phyloP scores from a whole-genome alignment of 1,284 basidiomycete species.

The Fomes fomentarius region DNA sequence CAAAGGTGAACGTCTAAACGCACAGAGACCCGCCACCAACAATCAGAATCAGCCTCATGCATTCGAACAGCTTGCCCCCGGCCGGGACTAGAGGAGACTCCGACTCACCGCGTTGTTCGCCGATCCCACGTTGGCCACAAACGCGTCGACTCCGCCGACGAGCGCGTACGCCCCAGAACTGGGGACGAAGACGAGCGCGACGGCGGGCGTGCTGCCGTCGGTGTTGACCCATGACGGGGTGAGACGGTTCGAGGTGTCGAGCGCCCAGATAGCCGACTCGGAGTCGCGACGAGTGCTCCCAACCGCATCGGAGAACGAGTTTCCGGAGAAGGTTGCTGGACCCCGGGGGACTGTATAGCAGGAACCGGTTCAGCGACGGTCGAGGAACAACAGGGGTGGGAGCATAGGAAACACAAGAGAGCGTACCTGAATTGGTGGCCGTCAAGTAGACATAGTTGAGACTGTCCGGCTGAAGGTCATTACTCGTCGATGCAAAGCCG shows the following conservation, averaged over 20 bases:
- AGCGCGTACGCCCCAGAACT: background rate
- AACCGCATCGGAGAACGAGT: constrained; percentile 23
- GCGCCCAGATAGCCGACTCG: constrained; percentile 29
- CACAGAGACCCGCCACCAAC: no score
- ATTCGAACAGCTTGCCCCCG: no score
- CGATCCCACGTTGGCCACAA: background rate
- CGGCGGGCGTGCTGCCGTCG: constrained; percentile 1
- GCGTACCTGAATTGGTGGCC: constrained; percentile 21
- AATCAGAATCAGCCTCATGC: no score
- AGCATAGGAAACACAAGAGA: no score
- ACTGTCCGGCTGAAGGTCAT: constrained; percentile 6
- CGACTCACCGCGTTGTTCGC: constrained; percentile 1
- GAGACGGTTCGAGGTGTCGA: constrained; percentile 3
- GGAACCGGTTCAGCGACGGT: background rate
- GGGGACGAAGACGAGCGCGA: background rate
- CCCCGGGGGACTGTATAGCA: constrained; percentile 12
- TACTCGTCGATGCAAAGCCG: constrained; percentile 20
- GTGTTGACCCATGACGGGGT: constrained; percentile 28
- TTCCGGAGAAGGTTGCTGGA: constrained; percentile 16
- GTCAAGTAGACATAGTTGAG: constrained; percentile 29
- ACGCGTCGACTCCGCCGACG: constrained; percentile 3
- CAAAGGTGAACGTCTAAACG: no score
- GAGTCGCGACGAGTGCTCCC: constrained; percentile 7
- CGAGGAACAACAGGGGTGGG: background rate
- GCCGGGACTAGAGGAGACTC: no score